Percentiles rank a stretch among this genome's conserved stretches.
Conservation (phyloP, 75 land plant genomes). For the Picea sitchensis region DNA sequence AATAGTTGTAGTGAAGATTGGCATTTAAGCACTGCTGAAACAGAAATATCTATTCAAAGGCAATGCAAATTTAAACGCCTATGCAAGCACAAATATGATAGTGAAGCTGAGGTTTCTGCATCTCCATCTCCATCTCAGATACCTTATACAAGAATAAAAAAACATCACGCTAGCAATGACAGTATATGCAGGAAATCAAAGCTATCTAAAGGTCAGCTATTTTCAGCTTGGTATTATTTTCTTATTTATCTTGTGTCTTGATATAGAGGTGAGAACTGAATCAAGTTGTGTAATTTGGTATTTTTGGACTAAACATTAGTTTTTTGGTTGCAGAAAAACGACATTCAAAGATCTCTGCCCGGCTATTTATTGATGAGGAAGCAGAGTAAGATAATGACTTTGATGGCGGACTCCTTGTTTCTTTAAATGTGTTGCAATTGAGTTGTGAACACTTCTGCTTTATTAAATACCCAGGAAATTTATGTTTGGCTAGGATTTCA, state of each 20-base stretch:
- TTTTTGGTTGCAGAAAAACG: slow-evolving; percentile 32
- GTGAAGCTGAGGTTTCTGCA: neutral
- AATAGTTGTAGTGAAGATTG: slow-evolving; percentile 45
- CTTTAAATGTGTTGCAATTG: neutral
- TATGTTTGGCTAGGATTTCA: neutral
- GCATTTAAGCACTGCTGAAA: slow-evolving; percentile 36
- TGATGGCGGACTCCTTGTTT: neutral
- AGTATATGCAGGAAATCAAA: neutral
- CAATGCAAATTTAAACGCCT: slow-evolving; percentile 56
- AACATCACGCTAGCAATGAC: neutral
- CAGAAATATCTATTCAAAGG: slow-evolving; percentile 22
- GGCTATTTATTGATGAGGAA: slow-evolving; percentile 78
- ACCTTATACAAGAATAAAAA: neutral
- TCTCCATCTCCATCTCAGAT: slow-evolving; percentile 3
- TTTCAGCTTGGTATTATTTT: slow-evolving; percentile 2
- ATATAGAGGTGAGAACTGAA: neutral
- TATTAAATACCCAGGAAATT: neutral
- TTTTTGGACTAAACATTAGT: neutral
- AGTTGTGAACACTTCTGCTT: neutral
- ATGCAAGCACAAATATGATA: slow-evolving; percentile 35
- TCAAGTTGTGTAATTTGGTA: neutral
- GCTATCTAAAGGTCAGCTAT: neutral
- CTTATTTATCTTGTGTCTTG: slow-evolving; percentile 2
- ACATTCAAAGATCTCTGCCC: slow-evolving; percentile 20
- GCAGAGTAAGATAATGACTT: slow-evolving; percentile 71